phyloP scores from a whole-genome alignment of 2,329 filamentous ascomycete species.

The Diplocarpon mali region DNA sequence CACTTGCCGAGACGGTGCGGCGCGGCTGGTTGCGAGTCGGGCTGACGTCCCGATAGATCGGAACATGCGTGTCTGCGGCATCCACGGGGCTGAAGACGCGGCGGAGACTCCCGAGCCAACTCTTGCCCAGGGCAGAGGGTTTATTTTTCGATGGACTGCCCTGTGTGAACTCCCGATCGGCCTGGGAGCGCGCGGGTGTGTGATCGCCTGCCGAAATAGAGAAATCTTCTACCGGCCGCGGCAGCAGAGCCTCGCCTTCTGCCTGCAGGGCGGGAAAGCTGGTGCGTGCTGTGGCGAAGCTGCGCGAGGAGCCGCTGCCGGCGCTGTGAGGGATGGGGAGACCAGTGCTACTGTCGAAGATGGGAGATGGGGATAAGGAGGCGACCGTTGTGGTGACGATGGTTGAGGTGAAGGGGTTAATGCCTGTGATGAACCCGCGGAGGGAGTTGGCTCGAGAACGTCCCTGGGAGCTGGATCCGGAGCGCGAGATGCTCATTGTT shows the following conservation, averaged over 20 bases:
- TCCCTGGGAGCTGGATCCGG: constrained; percentile 21
- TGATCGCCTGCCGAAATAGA: constrained; percentile 3
- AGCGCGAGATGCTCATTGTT: constrained; percentile 17
- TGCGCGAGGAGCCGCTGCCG: constrained; percentile 16
- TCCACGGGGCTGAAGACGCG: constrained; percentile 18
- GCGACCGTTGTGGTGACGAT: constrained; percentile 9
- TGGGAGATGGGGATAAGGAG: constrained; percentile 13
- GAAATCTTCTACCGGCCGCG: constrained; percentile 14
- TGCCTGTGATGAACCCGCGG: constrained; percentile 22
- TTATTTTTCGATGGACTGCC: constrained; percentile 48
- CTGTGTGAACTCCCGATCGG: constrained; percentile 20
- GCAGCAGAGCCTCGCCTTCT: constrained; percentile 24
- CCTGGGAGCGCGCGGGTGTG: constrained; percentile 13
- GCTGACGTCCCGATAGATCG: constrained; percentile 9
- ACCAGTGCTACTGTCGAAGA: constrained; percentile 13
- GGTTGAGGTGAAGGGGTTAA: constrained; percentile 21
- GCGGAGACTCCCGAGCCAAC: constrained; percentile 57
- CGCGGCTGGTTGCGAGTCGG: constrained; percentile 28
- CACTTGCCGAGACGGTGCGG: constrained; percentile 37
- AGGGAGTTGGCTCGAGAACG: constrained; percentile 23
- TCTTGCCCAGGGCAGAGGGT: constrained; percentile 22
- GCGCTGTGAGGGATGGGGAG: constrained; percentile 16
- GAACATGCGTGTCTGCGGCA: not conserved
- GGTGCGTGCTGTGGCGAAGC: constrained; percentile 25
- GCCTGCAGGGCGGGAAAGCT: constrained; percentile 22